Base-by-base conservation (phyloP, 2,329 filamentous ascomycete species). In the Fusarium brevicatenulatum region DNA sequence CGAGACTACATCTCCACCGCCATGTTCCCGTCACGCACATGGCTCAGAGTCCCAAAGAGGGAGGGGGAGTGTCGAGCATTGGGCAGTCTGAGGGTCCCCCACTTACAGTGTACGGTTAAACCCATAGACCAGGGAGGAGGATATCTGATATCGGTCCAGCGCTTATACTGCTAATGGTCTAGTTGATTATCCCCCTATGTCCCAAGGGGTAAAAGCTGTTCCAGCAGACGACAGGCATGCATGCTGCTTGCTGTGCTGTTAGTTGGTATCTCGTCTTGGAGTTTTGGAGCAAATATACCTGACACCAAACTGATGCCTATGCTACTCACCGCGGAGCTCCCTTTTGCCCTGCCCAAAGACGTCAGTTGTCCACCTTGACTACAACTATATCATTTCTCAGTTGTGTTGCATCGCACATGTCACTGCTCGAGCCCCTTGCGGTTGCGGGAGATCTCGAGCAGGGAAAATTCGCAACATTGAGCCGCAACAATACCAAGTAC, bases 21-120 rank as follows among this genome's bases (percentile, higher is more conserved):
- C 65, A 46, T 63, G 50, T 52, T 68, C 50, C 50, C 39, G 50
- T 68, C 64, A 64, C 15, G 57, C 65, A 68, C 65, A 69, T 57
- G 43, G 65, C 57, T 32, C 28, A 36, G 25, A 46, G 39, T 37
- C 37, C 42, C 9, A 25, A 40, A 39, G 30, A 43, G 32, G 44
- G 65, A 63, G 66, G 65, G 63, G 66, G 55, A 42, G 57, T 54
- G 63, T 66, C 18, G 46, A 50, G 47, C 61, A 47, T 50, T 64
- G 43, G 37, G 34, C 25, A 28, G 50, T 28, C 50, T 28, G 50
- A 53, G 19, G 19, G 23, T 21, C 19, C 34, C 23, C 50, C 50
- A 54, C 50, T 40, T 53, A 39, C 34, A 54, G 50, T 40, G 34
- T 39, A 28, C 5, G 10, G 23, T 37, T 54, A 28, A 54, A 54